Base-by-base conservation (phyloP, 352 stramenopile genomes). In the Pseudoperonospora humuli region DNA sequence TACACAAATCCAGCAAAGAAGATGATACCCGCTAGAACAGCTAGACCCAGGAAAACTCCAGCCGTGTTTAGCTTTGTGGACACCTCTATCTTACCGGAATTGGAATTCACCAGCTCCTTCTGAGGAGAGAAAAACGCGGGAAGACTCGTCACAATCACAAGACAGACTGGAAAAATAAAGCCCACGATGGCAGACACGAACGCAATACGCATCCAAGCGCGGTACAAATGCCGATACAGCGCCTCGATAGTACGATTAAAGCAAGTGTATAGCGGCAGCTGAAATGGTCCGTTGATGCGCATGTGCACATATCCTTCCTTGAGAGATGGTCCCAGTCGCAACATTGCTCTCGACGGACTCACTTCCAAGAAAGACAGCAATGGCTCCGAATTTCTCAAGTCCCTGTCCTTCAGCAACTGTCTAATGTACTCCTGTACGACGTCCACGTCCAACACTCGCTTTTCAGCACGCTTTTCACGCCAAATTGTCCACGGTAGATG, bases 301-400 rank as follows among this genome's bases (percentile, higher is more conserved):
- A 93, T 89, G 63, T 93, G 81, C 36, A 89, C 81, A 50, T 93
- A 93, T 11, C 81, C 81, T 57, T 93, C 81, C 23, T 93, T 93
- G 14, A 90, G 46, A 20, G 77, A 90, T 17, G 76, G 75, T 1
- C 80, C 80, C 15, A 86, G 81, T 5, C 75, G 69, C 18, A 78
- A 58, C 74, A 86, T 84, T 18, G 77, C 64, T 2, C 81, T 72
- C 14, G 76, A 86, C 32, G 81, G 75, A 27, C 74, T 88, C 15
- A 91, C 75, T 39, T 91, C 81, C 15, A 93, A 45, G 32, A 93
- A 93, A 14, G 70, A 74, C 38, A 93, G 45, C 40, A 93, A 45
- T 15, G 75, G 66, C 32, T 93, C 81, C 3, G 75, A 89, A 34
- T 91, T 86, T 7, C 76, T 64, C 26, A 87, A 43, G 21, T 89